These are phyloP conservation scores for Mortierella sp. DNA, from an alignment of 371 early-diverging fungal species.

Conservation along the genomic window DNA sequence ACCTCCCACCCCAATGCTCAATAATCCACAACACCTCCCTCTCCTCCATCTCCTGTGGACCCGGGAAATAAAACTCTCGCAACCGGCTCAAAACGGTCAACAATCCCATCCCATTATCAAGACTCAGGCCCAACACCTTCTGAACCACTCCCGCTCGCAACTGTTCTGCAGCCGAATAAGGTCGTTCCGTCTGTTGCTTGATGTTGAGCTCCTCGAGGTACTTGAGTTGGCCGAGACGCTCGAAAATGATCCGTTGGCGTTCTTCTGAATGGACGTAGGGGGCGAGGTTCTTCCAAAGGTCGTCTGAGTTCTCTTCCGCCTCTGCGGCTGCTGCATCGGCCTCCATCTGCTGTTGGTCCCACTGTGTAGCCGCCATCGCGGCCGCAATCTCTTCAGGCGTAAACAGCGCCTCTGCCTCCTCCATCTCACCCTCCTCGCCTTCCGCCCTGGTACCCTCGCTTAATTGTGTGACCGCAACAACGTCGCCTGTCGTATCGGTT, in stretches of 20 bases:
- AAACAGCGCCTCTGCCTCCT: not conserved
- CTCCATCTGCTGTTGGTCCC: not conserved
- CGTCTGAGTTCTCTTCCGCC: not conserved
- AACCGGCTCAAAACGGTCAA: not conserved
- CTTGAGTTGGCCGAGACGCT: conserved; percentile 4
- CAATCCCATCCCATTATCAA: not conserved
- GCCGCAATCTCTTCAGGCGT: not conserved
- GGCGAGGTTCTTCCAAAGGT: not conserved
- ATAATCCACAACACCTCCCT: conserved; percentile 2
- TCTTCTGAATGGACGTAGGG: not conserved
- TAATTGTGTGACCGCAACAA: not conserved
- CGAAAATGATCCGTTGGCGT: not conserved
- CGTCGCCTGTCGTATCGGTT: not conserved
- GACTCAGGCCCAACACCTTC: not conserved
- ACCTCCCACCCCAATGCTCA: conserved; percentile 3
- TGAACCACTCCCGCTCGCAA: not conserved
- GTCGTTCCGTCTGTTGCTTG: not conserved
- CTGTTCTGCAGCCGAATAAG: not conserved
- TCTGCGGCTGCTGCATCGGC: not conserved
- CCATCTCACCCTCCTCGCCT: not conserved
- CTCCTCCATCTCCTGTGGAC: not conserved
- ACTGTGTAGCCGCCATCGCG: not conserved
- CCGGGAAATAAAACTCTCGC: conserved; percentile 3
- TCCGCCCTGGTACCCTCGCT: not conserved
- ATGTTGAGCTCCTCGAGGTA: not conserved